Evolutionary conservation across 148 eudicot species (phyloP), one percentile per base, ranked within the genome.

Genomic region (Nepenthes gracilis): DNA sequence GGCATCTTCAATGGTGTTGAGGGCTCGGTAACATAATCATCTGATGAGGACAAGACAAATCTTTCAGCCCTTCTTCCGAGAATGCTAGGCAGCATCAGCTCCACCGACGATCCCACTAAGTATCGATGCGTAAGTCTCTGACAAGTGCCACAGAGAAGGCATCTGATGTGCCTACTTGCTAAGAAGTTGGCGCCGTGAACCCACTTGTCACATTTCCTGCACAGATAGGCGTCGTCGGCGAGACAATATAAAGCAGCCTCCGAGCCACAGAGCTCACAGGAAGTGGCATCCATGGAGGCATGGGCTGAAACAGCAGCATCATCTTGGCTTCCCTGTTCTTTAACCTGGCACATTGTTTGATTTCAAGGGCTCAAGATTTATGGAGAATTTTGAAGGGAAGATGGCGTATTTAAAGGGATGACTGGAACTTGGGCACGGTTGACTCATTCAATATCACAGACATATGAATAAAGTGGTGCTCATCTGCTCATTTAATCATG

Each of bases 101-200:
- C 62, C 14, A 37, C 35, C 36, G 75, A 59, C 63, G 57, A 12
- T 43, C 70, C 72, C n/a, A 76, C 14, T 2, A 76, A 36, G 54
- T 36, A 64, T 11, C 73, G 66, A 14, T 36, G 68, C 35, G 72
- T 76, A 36, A 76, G 67, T 5, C 75, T 60, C 15, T 61, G 75
- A 33, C 79, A 76, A 6, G 73, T 67, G 72, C 14, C 33, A 45
- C 79, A 76, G 2, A 76, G 63, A 15, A 67, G 54, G 59, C 72
- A 67, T 23, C 79, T 63, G 57, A 65, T 12, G 37, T 76, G 79
- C 67, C 79, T 72, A 13, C 52, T 64, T 1, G 79, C 79, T 12
- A 76, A 48, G 73, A 76, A 76, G 66, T 76, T 76, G 9, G 79
- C 79, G 13, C 75, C 75, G 47, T 76, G 79, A 36, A 76, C 79